These are phyloP conservation scores for Fraxinus sp. DNA, from an alignment of 305 asterid genomes.

Conservation along the genomic window DNA sequence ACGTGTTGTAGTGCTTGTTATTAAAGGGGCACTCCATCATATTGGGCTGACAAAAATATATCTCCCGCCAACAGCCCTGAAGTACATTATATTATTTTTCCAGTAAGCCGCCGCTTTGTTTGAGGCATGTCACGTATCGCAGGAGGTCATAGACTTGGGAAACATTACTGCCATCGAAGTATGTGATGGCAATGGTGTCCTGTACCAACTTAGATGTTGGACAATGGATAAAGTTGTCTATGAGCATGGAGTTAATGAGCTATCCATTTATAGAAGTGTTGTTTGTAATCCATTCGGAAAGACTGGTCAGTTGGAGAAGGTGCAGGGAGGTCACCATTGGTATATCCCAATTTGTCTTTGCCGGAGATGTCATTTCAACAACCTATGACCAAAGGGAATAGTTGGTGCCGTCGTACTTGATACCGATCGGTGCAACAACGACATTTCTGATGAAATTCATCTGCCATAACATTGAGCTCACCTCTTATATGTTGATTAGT, in stretches of 20 bases:
- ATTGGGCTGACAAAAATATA: background rate
- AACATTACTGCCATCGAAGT: background rate
- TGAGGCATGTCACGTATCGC: background rate
- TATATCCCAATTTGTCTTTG: background rate
- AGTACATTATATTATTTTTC: background rate
- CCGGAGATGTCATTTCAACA: background rate
- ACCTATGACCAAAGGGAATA: background rate
- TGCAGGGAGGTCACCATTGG: background rate
- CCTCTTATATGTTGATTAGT: too few relatives aligned
- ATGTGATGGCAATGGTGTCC: background rate
- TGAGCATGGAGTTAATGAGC: background rate
- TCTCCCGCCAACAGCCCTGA: background rate
- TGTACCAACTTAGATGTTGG: background rate
- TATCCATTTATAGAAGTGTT: background rate
- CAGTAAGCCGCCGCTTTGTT: background rate
- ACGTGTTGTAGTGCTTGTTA: too few relatives aligned
- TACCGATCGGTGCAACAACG: too few relatives aligned
- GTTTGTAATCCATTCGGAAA: background rate
- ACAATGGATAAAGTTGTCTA: background rate
- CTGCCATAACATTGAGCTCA: too few relatives aligned
- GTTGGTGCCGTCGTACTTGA: background rate
- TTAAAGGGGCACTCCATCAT: background rate
- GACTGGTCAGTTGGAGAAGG: background rate
- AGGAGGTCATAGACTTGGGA: background rate
- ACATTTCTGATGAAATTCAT: too few relatives aligned